Evolutionary conservation across 192 early-diverging fungal species (phyloP).

Genomic region (Chytriomyces sp.): DNA sequence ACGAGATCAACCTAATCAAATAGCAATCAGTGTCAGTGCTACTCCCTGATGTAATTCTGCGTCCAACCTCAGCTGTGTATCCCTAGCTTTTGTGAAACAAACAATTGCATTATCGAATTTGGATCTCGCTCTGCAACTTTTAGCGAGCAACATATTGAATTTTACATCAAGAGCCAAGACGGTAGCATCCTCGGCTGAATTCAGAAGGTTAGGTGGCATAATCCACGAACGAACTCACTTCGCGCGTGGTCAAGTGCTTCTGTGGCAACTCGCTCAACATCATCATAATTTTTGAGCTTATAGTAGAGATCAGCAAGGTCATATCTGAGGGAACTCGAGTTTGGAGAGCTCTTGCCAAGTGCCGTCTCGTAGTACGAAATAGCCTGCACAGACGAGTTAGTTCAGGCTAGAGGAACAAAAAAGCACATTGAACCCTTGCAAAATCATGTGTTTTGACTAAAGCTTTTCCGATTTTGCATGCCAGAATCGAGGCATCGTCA

Average conservation of each 20-base stretch:
- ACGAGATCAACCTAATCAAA: conserved; percentile 25
- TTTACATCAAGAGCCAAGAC: conserved; percentile 39
- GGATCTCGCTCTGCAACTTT: conserved; percentile 12
- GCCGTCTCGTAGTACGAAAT: conserved; percentile 51
- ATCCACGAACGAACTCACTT: conserved; percentile 25
- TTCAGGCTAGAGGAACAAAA: not conserved
- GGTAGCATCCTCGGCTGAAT: conserved; percentile 35
- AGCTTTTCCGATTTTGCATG: conserved; percentile 53
- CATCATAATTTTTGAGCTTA: conserved; percentile 44
- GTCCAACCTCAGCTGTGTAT: conserved; percentile 37
- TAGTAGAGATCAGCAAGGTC: conserved; percentile 50
- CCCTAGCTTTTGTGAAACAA: conserved; percentile 37
- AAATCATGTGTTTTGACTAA: conserved; percentile 55
- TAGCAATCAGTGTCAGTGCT: not conserved
- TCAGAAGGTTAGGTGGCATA: not conserved
- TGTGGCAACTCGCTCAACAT: conserved; percentile 41
- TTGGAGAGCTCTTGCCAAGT: conserved; percentile 33
- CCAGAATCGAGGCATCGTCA: conserved; percentile 38
- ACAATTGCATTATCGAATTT: conserved; percentile 34
- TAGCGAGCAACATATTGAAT: conserved; percentile 38
- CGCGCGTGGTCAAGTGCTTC: conserved; percentile 39
- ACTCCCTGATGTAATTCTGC: not conserved
- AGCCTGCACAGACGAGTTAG: conserved; percentile 30
- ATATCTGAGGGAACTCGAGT: conserved; percentile 32
- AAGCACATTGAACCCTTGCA: conserved; percentile 26